These are phyloP conservation scores for Cystobasidiaceae sp. DNA, from an alignment of 1,284 basidiomycete genomes.

Conservation along the genomic window DNA sequence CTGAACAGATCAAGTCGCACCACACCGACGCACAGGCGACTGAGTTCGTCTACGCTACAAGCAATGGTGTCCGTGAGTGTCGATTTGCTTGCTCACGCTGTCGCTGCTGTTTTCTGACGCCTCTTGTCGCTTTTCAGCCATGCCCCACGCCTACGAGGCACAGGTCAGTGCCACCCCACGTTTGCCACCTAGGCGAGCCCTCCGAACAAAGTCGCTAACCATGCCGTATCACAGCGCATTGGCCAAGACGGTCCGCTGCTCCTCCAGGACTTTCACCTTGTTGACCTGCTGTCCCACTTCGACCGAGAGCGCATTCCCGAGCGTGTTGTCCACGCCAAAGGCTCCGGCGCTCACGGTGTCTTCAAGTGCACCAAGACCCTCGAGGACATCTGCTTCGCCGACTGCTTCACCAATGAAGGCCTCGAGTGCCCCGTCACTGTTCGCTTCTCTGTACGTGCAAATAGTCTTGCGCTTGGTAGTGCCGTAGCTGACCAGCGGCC, in stretches of 20 bases:
- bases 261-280: constrained; percentile 50
- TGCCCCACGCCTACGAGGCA: constrained; percentile 60
- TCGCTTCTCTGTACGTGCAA: constrained; percentile 62
- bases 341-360: constrained; percentile 84
- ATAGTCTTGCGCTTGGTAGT: background rate
- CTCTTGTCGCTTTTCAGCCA: constrained; percentile 13
- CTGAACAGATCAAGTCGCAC: constrained; percentile 20
- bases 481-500: background rate
- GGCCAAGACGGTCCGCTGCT: constrained; percentile 73
- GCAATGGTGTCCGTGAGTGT: constrained; percentile 31
- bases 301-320: constrained; percentile 92
- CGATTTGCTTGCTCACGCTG: background rate
- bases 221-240: constrained; percentile 55
- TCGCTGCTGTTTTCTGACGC: background rate
- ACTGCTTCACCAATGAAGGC: constrained; percentile 65
- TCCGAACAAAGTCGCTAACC: background rate
- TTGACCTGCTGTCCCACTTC: constrained; percentile 84
- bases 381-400: constrained; percentile 69
- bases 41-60: constrained; percentile 27
- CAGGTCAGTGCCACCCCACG: background rate
- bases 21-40: constrained; percentile 16
- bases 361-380: constrained; percentile 76
- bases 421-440: constrained; percentile 62
- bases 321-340: constrained; percentile 84
- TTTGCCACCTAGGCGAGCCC: background rate